Evolutionary conservation across 768 basidiomycete genomes (phyloP), one percentile per base, ranked within the genome.

Genomic region (Naganishia antarctica): DNA sequence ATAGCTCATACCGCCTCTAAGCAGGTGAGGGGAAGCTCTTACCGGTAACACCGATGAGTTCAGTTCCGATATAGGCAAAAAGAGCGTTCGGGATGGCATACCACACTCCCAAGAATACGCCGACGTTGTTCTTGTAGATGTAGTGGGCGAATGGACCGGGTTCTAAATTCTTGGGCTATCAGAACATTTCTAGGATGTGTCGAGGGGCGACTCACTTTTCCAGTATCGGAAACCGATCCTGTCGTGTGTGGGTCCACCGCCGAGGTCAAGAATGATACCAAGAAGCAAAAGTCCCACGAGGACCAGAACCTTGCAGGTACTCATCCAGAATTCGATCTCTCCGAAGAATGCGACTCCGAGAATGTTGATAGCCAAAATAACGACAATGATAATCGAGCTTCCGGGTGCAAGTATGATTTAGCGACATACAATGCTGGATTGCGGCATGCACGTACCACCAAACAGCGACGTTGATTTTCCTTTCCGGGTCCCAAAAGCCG

Each of bases 251-350:
- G 68, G 68, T 40, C 61, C 68, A 23, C 70, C 70, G 23, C 70
- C 70, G 21, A 70, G 64, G 50, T 70, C 72, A 65, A 84, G 80
- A 47, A 63, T 57, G 34, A 59, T 41, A 26, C 45, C 71, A 32
- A 73, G 68, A 49, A 77, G 64, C 69, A 80, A 78, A 13, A 80
- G 69, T 15, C 79, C 78, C 34, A 74, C 70, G 2, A 66, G 60
- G 26, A 51, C 51, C 25, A 66, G 25, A 18, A 66, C 50, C 32
- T 66, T 66, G 50, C 61, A 51, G 4, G 44, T 32, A 34, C 32
- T 60, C 57, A 76, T 64, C 68, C 73, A 74, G 66, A 74, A 74
- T 26, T 71, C 68, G 21, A 68, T 61, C 57, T 77, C 72, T 51
- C 69, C 68, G 44, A 67, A 68, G 40, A 65, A 53, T n/a, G 70